Conservation (phyloP, 2,329 filamentous ascomycete species). For the Lachnellula hyalina region DNA sequence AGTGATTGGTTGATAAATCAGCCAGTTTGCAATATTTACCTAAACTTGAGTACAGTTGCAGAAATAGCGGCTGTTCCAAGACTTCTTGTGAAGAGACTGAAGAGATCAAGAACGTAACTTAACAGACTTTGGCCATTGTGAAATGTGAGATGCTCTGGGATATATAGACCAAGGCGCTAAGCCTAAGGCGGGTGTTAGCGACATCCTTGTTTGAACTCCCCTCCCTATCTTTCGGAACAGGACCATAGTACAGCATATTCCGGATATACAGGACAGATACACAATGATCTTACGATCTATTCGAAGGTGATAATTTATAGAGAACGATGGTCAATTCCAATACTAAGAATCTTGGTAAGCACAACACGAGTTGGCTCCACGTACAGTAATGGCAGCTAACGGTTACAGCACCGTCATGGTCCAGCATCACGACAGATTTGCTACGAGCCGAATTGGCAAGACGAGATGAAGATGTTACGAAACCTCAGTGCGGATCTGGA, state of each 20-base stretch:
- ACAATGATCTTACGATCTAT: background rate
- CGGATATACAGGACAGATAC: background rate
- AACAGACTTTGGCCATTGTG: too few relatives aligned
- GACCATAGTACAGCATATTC: too few relatives aligned
- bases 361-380: background rate
- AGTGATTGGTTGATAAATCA: background rate
- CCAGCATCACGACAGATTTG: slow-evolving; percentile 28
- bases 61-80: too few relatives aligned
- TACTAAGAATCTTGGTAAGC: background rate
- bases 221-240: too few relatives aligned
- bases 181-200: too few relatives aligned
- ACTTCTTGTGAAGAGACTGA: too few relatives aligned
- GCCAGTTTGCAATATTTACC: too few relatives aligned
- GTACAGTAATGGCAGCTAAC: background rate
- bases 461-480: slow-evolving; percentile 38
- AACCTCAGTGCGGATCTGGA: slow-evolving; percentile 49
- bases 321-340: slow-evolving; percentile 3
- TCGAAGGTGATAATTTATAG: background rate
- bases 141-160: too few relatives aligned
- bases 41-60: too few relatives aligned
- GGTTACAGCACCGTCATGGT: slow-evolving; percentile 19
- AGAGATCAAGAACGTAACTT: too few relatives aligned
- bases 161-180: too few relatives aligned
- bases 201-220: too few relatives aligned
- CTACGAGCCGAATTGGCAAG: slow-evolving; percentile 45